phyloP scores from a whole-genome alignment of 2,329 filamentous ascomycete species.

The Colletotrichum tropicale region DNA sequence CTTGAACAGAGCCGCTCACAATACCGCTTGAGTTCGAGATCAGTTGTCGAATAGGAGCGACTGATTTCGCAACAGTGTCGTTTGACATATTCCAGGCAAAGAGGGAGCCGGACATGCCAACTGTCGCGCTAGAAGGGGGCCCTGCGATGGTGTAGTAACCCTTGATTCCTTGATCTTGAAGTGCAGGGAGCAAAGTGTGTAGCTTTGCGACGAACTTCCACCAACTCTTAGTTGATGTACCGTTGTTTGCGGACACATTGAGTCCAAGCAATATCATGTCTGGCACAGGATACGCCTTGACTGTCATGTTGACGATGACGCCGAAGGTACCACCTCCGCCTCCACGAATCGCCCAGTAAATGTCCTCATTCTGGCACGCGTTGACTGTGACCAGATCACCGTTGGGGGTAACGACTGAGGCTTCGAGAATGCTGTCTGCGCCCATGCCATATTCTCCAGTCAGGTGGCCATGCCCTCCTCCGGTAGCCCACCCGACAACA shows the following conservation, averaged over 20 bases:
- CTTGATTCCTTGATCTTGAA: background rate
- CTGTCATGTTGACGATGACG: slow-evolving; percentile 52
- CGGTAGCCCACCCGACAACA: slow-evolving; percentile 58
- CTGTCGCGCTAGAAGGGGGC: background rate
- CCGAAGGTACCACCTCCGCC: slow-evolving; percentile 57
- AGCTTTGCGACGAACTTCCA: background rate
- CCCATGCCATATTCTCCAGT: slow-evolving; percentile 47
- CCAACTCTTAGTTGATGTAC: background rate
- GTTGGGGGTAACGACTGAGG: slow-evolving; percentile 44
- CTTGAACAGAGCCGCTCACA: background rate
- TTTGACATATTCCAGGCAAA: background rate
- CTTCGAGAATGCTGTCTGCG: slow-evolving; percentile 51
- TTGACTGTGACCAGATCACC: slow-evolving; percentile 47
- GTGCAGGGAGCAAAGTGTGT: background rate
- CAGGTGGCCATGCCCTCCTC: slow-evolving; percentile 47
- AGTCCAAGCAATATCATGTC: background rate
- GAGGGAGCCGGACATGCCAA: background rate
- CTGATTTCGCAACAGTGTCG: background rate
- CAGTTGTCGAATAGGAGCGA: background rate
- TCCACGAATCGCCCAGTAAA: slow-evolving; percentile 58
- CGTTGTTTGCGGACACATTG: background rate
- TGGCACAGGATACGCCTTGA: slow-evolving; percentile 44
- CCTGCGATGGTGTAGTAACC: background rate
- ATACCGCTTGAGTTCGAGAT: background rate
- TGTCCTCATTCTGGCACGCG: slow-evolving; percentile 45